These are phyloP conservation scores for Amanita thiersii DNA, from an alignment of 768 basidiomycete genomes.

Conservation along the genomic window DNA sequence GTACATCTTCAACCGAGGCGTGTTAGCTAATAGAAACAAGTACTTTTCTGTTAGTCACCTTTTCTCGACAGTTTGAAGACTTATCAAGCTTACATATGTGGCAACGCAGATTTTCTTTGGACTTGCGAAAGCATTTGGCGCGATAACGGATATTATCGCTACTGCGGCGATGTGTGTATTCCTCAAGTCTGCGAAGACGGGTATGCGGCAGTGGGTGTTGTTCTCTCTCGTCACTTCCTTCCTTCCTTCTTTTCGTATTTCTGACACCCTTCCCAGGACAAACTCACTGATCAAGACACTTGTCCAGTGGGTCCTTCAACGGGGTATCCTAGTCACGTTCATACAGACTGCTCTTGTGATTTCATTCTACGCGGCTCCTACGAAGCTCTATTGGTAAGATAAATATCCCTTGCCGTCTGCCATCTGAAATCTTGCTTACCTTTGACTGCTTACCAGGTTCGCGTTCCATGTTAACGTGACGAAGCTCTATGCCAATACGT, in stretches of 20 bases:
- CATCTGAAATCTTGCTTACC: background rate
- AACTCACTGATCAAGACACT: conserved; percentile 30
- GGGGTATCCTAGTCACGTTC: conserved; percentile 34
- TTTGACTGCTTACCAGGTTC: conserved; percentile 22
- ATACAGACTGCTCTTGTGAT: conserved; percentile 33
- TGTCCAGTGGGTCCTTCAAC: conserved; percentile 31
- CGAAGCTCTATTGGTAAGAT: conserved; percentile 28
- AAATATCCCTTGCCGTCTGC: background rate
- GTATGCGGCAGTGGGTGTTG: conserved; percentile 25
- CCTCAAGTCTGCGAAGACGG: conserved; percentile 27
- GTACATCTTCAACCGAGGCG: conserved; percentile 23
- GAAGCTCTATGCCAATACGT: conserved; percentile 40
- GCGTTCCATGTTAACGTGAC: conserved; percentile 41
- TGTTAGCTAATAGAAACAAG: conserved; percentile 21
- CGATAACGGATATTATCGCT: conserved; percentile 33
- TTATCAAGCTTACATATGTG: background rate
- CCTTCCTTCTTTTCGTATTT: background rate
- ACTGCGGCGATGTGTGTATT: conserved; percentile 36
- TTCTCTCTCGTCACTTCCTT: background rate
- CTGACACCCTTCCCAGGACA: conserved; percentile 21
- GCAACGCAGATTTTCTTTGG: conserved; percentile 33
- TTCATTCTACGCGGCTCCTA: conserved; percentile 29
- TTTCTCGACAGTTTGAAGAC: no score
- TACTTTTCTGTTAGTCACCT: conserved; percentile 24
- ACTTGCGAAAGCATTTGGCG: conserved; percentile 35